Evolutionary conservation across 805 yeast genomes (phyloP), one percentile per base, ranked within the genome.

Genomic region (Candida pini): DNA sequence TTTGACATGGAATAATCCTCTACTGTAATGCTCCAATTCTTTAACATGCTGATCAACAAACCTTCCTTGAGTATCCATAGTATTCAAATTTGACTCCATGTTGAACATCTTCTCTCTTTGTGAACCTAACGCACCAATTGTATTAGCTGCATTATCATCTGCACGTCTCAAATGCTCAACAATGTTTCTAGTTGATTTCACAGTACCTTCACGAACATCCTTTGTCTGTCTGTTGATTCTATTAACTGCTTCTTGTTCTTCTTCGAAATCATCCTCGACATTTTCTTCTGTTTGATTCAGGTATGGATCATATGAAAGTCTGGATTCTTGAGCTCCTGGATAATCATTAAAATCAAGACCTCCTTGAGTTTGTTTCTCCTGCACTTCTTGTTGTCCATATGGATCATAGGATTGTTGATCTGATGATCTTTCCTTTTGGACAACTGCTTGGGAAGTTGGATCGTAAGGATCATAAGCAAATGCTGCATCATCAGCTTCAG

Each of bases 121-220:
- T n/a, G 89, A 75, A 18, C 98, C 98, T 31, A 92, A 69, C 76
- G 86, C 76, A 19, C 96, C 97, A 43, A 90, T 61, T 0, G 97
- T 82, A 54, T 90, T 89, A 43, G 79, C 66, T 24, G 87, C 90
- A 5, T 81, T 68, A 40, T 72, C 73, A 51, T 81, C 87, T 2
- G 89, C 88, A 37, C 80, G 81, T 38, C 74, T 71, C 3, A 86
- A 81, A 65, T 77, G 69, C 35, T 71, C 71, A 21, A 92, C 62
- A 1, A 95, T 88, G 49, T 87, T 87, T 52, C 94, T 73, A 0
- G 97, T 83, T 26, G 89, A 78, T 12, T 85, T 80, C 9, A 88
- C 77, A 2, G 96, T 81, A 49, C 87, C 92, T 49, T 85, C 90
- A 40, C 62, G 48, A 23, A 55, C 53, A 39, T 57, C 62, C 57